phyloP scores from a whole-genome alignment of 192 early-diverging fungal species.

The Allomyces macrogynus region DNA sequence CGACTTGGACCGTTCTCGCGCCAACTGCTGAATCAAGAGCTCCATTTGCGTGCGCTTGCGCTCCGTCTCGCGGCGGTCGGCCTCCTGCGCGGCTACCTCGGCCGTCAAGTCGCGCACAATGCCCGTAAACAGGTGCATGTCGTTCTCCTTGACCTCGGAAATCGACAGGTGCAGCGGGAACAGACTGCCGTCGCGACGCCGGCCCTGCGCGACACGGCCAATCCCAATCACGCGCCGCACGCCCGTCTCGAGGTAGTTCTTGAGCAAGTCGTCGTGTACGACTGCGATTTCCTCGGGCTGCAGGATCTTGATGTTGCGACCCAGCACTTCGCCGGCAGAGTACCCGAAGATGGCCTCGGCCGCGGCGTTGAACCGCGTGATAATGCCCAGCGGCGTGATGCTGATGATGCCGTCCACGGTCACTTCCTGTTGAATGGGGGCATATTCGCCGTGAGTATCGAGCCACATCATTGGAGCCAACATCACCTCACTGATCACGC shows the following conservation, averaged over 20 bases:
- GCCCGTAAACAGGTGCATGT: constrained; percentile 19
- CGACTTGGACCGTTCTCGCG: constrained; percentile 6
- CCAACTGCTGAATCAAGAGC: constrained; percentile 4
- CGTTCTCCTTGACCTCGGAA: constrained; percentile 15
- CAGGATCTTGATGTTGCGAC: background rate
- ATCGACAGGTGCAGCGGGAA: constrained; percentile 19
- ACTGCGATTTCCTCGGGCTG: background rate
- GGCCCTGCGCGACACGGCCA: constrained; percentile 1
- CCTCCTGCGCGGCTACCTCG: constrained; percentile 8
- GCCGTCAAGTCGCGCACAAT: constrained; percentile 18
- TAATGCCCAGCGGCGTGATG: constrained; percentile 8
- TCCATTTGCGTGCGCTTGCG: constrained; percentile 13
- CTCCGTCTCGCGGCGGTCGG: background rate
- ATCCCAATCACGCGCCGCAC: constrained; percentile 3
- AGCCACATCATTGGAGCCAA: too few relatives aligned
- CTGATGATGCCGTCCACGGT: constrained; percentile 21
- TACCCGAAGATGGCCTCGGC: constrained; percentile 13
- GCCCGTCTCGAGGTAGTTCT: constrained; percentile 8
- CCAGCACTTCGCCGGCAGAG: background rate
- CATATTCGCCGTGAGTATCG: too few relatives aligned
- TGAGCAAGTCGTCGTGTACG: constrained; percentile 7
- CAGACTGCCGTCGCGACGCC: constrained; percentile 8
- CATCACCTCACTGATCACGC: too few relatives aligned
- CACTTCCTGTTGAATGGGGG: constrained; percentile 1
- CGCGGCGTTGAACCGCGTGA: constrained; percentile 13